phyloP scores from a whole-genome alignment of 2,329 filamentous ascomycete genomes.

The Zopfia rhizophila region DNA sequence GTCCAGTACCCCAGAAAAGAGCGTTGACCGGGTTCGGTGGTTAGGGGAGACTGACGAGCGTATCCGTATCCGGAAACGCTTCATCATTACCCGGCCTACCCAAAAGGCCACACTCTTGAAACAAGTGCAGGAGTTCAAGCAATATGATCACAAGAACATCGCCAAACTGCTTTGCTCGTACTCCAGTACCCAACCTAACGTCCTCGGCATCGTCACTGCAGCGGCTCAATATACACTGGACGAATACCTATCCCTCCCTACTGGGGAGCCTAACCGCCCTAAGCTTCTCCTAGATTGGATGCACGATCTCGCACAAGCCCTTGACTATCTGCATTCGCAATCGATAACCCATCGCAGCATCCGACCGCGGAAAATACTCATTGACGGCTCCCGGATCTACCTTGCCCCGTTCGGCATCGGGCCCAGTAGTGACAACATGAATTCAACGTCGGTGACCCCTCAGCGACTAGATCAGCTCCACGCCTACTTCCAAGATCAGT shows the following conservation, averaged over 20 bases:
- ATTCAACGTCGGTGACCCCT: constrained; percentile 37
- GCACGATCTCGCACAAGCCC: constrained; percentile 50
- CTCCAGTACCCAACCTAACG: constrained; percentile 41
- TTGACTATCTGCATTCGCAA: constrained; percentile 51
- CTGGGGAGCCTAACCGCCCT: constrained; percentile 41
- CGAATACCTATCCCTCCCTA: constrained; percentile 46
- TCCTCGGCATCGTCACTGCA: constrained; percentile 47
- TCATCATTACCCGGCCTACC: constrained; percentile 45
- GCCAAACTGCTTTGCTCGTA: constrained; percentile 52
- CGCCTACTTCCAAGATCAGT: constrained; percentile 45
- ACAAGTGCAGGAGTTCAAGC: constrained; percentile 50
- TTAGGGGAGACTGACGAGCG: constrained; percentile 46
- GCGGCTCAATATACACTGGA: constrained; percentile 50
- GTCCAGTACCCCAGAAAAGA: constrained; percentile 47
- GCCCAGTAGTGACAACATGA: constrained; percentile 37
- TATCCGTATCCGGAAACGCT: constrained; percentile 49
- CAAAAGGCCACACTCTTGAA: constrained; percentile 49
- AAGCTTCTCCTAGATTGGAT: constrained; percentile 53
- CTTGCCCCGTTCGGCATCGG: constrained; percentile 52
- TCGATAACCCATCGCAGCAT: constrained; percentile 51
- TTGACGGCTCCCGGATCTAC: constrained; percentile 46
- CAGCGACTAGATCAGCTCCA: constrained; percentile 43
- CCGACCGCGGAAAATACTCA: constrained; percentile 52
- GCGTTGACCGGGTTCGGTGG: constrained; percentile 48
- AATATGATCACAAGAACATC: constrained; percentile 52